Evolutionary conservation across 352 stramenopile species (phyloP), one percentile per base, ranked within the genome.

Genomic region (Phytophthora fragariae): DNA sequence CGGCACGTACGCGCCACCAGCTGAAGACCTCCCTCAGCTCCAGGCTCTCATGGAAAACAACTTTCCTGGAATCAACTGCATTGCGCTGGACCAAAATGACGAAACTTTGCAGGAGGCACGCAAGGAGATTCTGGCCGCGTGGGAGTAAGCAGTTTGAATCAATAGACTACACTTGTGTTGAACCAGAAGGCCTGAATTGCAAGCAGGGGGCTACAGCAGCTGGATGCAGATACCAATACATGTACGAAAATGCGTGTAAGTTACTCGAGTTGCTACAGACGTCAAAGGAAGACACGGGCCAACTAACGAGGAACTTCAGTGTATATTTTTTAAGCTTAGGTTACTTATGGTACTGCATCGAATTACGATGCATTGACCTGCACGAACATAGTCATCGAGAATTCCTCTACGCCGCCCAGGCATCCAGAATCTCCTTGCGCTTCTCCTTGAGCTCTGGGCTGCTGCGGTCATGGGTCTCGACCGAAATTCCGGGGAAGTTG

Each of bases 401-500:
- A 46, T 17, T 17, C 37, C 12, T 46, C 37, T 46, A 46, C 37
- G 37, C 37, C 11, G 76, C 73, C 77, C 77, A 83, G 8, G 70
- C 70, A n/a, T 75, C 70, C 29, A 81, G 61, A 46, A 83, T 79
- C 52, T 72, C 66, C 67, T 81, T 55, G 29, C 73, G 77, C 1
- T 24, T 24, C 52, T 77, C 39, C 33, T 81, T 62, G 2, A 80
- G 60, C 27, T 81, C 70, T 5, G 65, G 50, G 50, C 77, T 61
- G n/a, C 74, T 55, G 27, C 67, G 77, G 37, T 80, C 77, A 29
- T 59, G 50, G 12, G 73, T 64, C 52, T 80, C 54, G 12, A 81
- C 68, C 9, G 56, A 72, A 11, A 84, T 84, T 0, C 64, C 73
- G 0, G 70, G 70, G 62, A 84, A 81, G 50, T 84, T 84, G 60